A percentile compares a stretch with the other conserved stretches of the same genome.
Evolutionary conservation across 83 land plant genomes (phyloP).

Genomic region (Thuja plicata): DNA sequence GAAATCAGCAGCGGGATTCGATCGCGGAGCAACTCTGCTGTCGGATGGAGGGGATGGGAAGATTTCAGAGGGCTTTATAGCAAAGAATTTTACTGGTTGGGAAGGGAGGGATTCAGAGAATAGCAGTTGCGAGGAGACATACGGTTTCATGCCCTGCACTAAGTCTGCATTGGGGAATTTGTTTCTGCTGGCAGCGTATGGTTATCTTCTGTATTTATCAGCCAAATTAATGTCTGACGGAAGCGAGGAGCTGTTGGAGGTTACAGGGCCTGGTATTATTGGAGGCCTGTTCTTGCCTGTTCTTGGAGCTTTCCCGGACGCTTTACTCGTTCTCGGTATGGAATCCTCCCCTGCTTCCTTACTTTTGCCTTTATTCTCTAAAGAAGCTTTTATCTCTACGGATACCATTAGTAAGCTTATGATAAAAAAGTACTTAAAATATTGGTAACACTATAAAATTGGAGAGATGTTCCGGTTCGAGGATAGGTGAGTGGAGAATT

Average conservation of each 20-base stretch:
- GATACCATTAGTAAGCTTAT: too few relatives aligned
- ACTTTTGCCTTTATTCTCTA: too few relatives aligned
- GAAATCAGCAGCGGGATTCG: neutral
- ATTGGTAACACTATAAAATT: too few relatives aligned
- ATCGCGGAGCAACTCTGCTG: neutral
- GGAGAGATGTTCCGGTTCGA: too few relatives aligned
- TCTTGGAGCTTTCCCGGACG: conserved; percentile 75
- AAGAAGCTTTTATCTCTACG: too few relatives aligned
- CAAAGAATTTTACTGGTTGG: neutral
- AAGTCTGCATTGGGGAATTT: conserved; percentile 46
- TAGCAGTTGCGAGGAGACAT: conserved; percentile 61
- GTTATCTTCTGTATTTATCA: conserved; percentile 46
- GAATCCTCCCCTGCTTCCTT: neutral
- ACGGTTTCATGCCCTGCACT: conserved; percentile 84
- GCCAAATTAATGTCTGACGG: conserved; percentile 62
- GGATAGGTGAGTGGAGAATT: too few relatives aligned
- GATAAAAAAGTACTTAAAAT: too few relatives aligned
- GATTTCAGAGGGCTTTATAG: neutral
- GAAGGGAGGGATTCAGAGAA: neutral
- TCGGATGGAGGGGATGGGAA: neutral
- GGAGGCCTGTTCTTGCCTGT: conserved; percentile 77
- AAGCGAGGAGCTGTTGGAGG: conserved; percentile 58
- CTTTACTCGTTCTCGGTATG: conserved; percentile 70
- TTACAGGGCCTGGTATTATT: conserved; percentile 65
- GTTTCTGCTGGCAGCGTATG: conserved; percentile 52